These are phyloP conservation scores for Polygonum maritimum DNA, from an alignment of 148 eudicot genomes.

Conservation along the genomic window DNA sequence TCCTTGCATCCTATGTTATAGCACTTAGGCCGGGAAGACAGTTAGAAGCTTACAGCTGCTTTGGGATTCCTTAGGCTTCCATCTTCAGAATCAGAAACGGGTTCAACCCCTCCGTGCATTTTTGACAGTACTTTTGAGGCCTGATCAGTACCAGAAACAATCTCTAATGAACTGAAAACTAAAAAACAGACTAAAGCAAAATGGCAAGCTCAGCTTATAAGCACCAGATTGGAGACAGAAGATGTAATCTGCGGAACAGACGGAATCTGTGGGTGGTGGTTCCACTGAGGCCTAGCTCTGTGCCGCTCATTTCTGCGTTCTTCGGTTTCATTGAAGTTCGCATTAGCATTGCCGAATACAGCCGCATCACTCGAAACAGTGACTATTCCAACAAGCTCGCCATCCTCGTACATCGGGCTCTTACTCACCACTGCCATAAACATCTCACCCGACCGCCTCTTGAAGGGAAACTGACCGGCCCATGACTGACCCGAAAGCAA, in stretches of 20 bases:
- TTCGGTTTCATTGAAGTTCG: conserved; percentile 18
- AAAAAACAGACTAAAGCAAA: neutral
- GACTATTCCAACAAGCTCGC: conserved; percentile 68
- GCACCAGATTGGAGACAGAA: conserved; percentile 82
- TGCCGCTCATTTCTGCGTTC: conserved; percentile 26
- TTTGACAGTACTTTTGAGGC: conserved; percentile 51
- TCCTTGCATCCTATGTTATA: neutral
- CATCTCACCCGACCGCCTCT: conserved; percentile 54
- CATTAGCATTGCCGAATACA: conserved; percentile 31
- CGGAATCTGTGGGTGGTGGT: conserved; percentile 46
- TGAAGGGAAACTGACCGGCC: conserved; percentile 84
- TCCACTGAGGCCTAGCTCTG: conserved; percentile 45
- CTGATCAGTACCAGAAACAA: conserved; percentile 28
- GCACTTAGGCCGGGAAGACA: neutral
- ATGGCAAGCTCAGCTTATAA: conserved; percentile 18
- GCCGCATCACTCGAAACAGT: conserved; percentile 84
- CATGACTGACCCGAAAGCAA: conserved; percentile 50
- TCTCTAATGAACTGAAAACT: conserved; percentile 16
- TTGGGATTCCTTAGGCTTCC: conserved; percentile 25
- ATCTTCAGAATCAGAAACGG: conserved; percentile 18
- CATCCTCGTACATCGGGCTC: conserved; percentile 67
- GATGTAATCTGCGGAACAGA: conserved; percentile 55
- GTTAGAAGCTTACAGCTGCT: conserved; percentile 31
- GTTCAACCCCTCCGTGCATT: conserved; percentile 30
- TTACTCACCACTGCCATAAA: conserved; percentile 71